Percentiles rank a stretch among this genome's conserved stretches.
Evolutionary conservation across 2,329 filamentous ascomycete species (phyloP).

Genomic region (Mycosphaerella sp.): DNA sequence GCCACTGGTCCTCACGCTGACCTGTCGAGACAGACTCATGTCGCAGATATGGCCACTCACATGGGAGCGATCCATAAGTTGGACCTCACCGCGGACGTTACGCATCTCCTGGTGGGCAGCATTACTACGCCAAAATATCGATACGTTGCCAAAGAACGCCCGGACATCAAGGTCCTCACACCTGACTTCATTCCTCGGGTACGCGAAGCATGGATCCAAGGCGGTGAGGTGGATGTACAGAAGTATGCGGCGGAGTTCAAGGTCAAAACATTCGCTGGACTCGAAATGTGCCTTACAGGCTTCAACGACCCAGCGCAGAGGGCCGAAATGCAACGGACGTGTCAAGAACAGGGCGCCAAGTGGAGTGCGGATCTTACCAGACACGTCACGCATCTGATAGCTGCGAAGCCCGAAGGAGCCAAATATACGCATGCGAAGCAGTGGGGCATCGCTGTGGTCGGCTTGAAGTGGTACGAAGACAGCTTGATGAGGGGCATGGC

Average conservation of each 20-base stretch:
- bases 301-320: constrained; percentile 63
- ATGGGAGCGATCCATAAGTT: constrained; percentile 85
- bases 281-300: constrained; percentile 63
- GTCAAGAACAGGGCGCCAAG: constrained; percentile 65
- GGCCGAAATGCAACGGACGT: constrained; percentile 61
- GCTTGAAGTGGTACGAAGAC: constrained; percentile 77
- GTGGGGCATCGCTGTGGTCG: constrained; percentile 76
- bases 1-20: constrained; percentile 8
- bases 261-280: constrained; percentile 56
- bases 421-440: constrained; percentile 84
- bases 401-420: constrained; percentile 68
- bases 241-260: constrained; percentile 62
- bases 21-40: constrained; percentile 21
- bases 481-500: constrained; percentile 83
- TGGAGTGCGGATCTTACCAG: constrained; percentile 86
- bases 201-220: constrained; percentile 71
- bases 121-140: constrained; percentile 89
- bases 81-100: constrained; percentile 92
- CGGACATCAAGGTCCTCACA: constrained; percentile 76
- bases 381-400: constrained; percentile 80
- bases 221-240: constrained; percentile 65
- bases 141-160: constrained; percentile 84
- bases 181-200: constrained; percentile 81
- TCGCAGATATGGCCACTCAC: constrained; percentile 58
- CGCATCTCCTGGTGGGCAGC: constrained; percentile 85